Base-by-base conservation (phyloP, 306 rosid species). In the Trifolium dubium region DNA sequence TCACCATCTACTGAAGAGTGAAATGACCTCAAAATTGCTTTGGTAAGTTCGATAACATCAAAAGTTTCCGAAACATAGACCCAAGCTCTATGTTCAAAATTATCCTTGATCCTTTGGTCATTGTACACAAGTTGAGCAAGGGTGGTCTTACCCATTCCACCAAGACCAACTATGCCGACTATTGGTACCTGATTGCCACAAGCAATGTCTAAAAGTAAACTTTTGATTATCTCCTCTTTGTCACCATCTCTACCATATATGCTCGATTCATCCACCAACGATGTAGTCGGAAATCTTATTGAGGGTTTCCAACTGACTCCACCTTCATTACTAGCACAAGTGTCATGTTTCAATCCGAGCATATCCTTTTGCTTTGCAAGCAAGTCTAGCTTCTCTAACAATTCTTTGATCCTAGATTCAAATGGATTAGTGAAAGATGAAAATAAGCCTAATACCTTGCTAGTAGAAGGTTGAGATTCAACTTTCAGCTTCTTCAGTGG, bases 331-430 rank as follows among this genome's bases (percentile, higher is more conserved):
- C 18, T 30, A 29, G 40, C 39, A 59, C 2, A 13, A 58, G 10
- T 28, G 10, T 46, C 63, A 23, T 79, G 19, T 72, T 23, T 79
- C 72, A 83, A n/a, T 44, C 83, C 79, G n/a, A 83, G 49, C 19
- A 15, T 23, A 39, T 63, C 65, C 65, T 56, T 79, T 43, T 83
- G 81, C 8, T 77, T 63, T 56, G 15, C 37, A 56, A 56, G 63
- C 5, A 56, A 28, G 2, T 11, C 61, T 4, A 85, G 15, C 6
- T 66, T 55, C 39, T 79, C 64, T 34, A 83, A 30, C 50, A 79
- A 13, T 49, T 79, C 56, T 10, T 66, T 53, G 0, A 83, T 6
- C 64, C 77, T 79, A 2, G 37, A 18, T 43, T 41, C 79, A 72
- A 65, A 70, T 10, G 32, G 77, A 69, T 43, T 61, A 30, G 28